These are phyloP conservation scores for Astrothelium macrocarpum DNA, from an alignment of 495 filamentous ascomycete species.

Conservation along the genomic window DNA sequence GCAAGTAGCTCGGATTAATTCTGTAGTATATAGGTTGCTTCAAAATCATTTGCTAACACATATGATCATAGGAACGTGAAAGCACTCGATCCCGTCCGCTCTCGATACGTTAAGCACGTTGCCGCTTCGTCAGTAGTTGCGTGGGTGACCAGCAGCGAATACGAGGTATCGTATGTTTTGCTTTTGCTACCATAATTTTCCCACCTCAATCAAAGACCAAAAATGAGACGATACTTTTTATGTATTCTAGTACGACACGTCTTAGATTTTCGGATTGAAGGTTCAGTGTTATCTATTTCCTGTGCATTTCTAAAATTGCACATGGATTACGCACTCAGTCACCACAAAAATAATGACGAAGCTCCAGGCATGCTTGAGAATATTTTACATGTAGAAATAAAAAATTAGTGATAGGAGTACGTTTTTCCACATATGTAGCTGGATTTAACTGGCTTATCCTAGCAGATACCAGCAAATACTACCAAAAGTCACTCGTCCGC, in stretches of 20 bases:
- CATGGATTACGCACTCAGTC: no score
- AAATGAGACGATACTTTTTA: no score
- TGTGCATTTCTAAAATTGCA: no score
- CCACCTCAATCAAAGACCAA: no score
- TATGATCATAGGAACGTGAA: slow-evolving; percentile 7
- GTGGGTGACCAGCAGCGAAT: slow-evolving; percentile 7
- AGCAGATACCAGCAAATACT: no score
- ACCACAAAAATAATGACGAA: no score
- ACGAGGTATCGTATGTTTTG: not conserved
- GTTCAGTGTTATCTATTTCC: not conserved
- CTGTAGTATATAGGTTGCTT: not conserved
- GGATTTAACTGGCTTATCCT: no score
- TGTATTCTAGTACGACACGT: not conserved
- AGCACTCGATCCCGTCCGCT: slow-evolving; percentile 7
- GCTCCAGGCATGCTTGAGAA: no score
- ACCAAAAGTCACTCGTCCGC: no score
- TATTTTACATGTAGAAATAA: not conserved
- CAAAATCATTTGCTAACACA: not conserved
- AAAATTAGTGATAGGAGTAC: not conserved
- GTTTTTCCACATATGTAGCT: not conserved
- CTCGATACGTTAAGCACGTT: slow-evolving; percentile 8
- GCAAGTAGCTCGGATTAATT: not conserved
- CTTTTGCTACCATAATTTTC: not conserved
- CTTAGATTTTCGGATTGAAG: not conserved
- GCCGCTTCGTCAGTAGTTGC: slow-evolving; percentile 7